Evolutionary conservation across 176 grass and related monocot genomes (phyloP).

Genomic region (Puccinellia tenuiflora): DNA sequence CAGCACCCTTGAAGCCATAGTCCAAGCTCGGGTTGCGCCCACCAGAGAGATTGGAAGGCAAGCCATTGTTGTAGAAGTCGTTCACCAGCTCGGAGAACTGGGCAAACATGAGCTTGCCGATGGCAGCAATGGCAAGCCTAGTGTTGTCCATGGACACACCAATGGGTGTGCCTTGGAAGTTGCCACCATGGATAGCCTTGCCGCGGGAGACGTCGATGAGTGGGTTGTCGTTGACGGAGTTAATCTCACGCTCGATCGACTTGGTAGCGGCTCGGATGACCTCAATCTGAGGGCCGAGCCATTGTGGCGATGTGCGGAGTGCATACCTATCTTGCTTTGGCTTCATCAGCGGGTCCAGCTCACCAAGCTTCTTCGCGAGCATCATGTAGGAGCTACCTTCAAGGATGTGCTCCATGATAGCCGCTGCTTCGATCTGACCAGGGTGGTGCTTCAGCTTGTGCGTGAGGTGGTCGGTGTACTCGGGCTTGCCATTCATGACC

Average conservation of each 20-base stretch:
- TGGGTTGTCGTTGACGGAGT: constrained; percentile 89
- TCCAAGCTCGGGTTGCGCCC: constrained; percentile 89
- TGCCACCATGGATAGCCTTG: constrained; percentile 79
- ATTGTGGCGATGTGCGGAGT: constrained; percentile 86
- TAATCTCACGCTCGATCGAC: constrained; percentile 79
- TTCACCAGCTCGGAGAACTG: constrained; percentile 91
- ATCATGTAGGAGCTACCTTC: constrained; percentile 76
- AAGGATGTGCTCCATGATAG: constrained; percentile 85
- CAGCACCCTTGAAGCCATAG: constrained; percentile 89
- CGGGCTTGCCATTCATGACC: constrained; percentile 82
- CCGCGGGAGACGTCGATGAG: constrained; percentile 68
- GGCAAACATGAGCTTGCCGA: constrained; percentile 74
- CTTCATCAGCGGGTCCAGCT: constrained; percentile 75
- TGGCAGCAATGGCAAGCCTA: constrained; percentile 54
- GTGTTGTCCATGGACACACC: constrained; percentile 96
- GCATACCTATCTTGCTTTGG: constrained; percentile 92
- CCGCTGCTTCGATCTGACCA: constrained; percentile 78
- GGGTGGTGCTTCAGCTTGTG: constrained; percentile 95
- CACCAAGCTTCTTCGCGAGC: constrained; percentile 62
- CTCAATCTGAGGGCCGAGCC: constrained; percentile 86
- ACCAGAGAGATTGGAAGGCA: constrained; percentile 80
- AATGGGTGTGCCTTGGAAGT: constrained; percentile 85
- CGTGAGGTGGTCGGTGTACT: constrained; percentile 83
- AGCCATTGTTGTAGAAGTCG: constrained; percentile 82
- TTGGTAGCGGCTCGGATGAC: constrained; percentile 74